Evolutionary conservation across 176 grass and related monocot genomes (phyloP).

Genomic region (Alloteropsis semialata): DNA sequence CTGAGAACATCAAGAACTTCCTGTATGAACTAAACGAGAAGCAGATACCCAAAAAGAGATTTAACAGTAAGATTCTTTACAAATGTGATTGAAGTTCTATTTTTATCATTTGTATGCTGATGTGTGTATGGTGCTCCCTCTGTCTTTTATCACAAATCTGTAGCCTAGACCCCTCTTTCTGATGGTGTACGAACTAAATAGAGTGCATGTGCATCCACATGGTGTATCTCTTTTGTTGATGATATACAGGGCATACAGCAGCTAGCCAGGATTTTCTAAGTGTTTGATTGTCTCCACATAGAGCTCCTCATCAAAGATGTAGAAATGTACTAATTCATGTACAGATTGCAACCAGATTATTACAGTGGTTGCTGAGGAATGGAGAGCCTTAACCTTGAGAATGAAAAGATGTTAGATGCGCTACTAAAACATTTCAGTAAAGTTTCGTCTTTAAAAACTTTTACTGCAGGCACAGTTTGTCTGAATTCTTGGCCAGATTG

Average conservation of each 20-base stretch:
- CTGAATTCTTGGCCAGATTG: neutral
- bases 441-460: neutral
- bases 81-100: conserved; percentile 5
- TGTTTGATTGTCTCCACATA: neutral
- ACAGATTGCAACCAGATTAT: neutral
- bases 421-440: neutral
- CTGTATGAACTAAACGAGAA: conserved; percentile 71
- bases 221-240: neutral
- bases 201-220: neutral
- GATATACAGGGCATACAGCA: too few species aligned
- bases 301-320: neutral
- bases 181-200: neutral
- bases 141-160: neutral
- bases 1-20: conserved; percentile 91
- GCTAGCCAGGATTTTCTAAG: neutral
- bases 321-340: neutral
- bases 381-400: neutral
- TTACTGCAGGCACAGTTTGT: neutral
- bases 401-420: neutral
- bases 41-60: conserved; percentile 87
- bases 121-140: neutral
- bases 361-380: neutral
- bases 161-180: neutral
- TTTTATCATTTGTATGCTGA: neutral
- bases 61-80: conserved; percentile 78